A percentile compares a stretch with the other conserved stretches of the same genome.
phyloP scores from a whole-genome alignment of 208 protist genomes.

The Blastocrithidia nonstop region DNA sequence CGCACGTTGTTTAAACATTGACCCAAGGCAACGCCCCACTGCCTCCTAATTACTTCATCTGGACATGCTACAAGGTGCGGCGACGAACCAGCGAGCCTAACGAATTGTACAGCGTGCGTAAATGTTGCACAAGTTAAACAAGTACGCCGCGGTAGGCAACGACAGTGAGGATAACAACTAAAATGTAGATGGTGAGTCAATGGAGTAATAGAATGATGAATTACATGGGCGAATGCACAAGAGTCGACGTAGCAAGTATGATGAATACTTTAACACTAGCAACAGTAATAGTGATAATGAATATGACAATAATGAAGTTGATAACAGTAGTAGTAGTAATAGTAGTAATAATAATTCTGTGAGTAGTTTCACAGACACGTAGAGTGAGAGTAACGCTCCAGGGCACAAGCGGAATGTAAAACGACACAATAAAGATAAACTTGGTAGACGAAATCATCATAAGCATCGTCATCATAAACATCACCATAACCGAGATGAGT shows the following conservation, averaged over 20 bases:
- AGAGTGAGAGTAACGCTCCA: too few species aligned
- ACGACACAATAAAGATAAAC: too few species aligned
- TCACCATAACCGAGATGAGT: too few species aligned
- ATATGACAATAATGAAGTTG: conserved; percentile 9
- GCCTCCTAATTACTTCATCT: conserved; percentile 61
- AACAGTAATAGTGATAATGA: conserved; percentile 6
- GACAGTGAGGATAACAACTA: conserved; percentile 1
- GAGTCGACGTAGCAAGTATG: too few species aligned
- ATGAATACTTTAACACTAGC: too few species aligned
- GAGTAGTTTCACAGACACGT: conserved; percentile 6
- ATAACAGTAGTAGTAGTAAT: background rate
- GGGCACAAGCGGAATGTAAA: too few species aligned
- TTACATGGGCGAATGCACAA: background rate
- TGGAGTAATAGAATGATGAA: conserved; percentile 1
- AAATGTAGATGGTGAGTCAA: background rate
- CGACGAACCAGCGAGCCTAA: conserved; percentile 29
- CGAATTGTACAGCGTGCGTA: conserved; percentile 40
- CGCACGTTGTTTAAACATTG: conserved; percentile 48
- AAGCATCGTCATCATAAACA: too few species aligned
- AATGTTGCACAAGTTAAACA: conserved; percentile 59
- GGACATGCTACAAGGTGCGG: conserved; percentile 46
- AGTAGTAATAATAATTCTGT: conserved; percentile 1
- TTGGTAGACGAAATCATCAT: too few species aligned
- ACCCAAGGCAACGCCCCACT: conserved; percentile 44
- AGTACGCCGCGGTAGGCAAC: conserved; percentile 46